These are phyloP conservation scores for Serendipita sp. DNA, from an alignment of 768 basidiomycete species.

Conservation along the genomic window DNA sequence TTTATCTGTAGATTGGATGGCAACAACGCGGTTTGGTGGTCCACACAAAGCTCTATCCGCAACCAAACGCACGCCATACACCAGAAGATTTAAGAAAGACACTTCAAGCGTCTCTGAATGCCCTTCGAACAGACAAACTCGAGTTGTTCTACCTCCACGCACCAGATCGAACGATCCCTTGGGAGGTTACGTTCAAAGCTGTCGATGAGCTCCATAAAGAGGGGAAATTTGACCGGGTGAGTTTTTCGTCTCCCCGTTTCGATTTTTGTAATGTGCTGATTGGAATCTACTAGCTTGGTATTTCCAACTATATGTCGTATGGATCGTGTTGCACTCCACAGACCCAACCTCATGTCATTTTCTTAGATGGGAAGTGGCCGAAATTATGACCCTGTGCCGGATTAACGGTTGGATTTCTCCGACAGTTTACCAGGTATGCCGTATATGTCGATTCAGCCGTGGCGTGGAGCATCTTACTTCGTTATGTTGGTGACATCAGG, in stretches of 20 bases:
- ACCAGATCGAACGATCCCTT: constrained; percentile 26
- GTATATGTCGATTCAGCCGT: not conserved
- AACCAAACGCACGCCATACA: constrained; percentile 8
- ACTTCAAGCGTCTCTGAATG: constrained; percentile 24
- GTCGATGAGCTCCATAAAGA: constrained; percentile 34
- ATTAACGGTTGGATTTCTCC: constrained; percentile 32
- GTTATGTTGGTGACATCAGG: constrained; percentile 7
- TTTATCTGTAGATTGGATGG: constrained; percentile 18
- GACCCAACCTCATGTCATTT: constrained; percentile 9
- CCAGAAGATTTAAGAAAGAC: constrained; percentile 21
- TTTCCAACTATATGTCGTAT: constrained; percentile 29
- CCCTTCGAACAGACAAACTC: constrained; percentile 27
- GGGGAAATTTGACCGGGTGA: constrained; percentile 29
- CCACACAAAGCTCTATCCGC: constrained; percentile 44
- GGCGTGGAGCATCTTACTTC: too few relatives aligned
- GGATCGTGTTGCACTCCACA: constrained; percentile 11
- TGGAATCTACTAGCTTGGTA: constrained; percentile 18
- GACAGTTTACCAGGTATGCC: constrained; percentile 27
- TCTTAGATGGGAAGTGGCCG: constrained; percentile 28
- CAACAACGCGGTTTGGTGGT: constrained; percentile 33
- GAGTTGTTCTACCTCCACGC: constrained; percentile 36
- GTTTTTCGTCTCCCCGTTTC: constrained; percentile 7
- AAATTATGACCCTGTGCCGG: constrained; percentile 26
- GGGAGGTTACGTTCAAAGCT: constrained; percentile 29
- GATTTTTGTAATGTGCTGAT: not conserved